phyloP scores from a whole-genome alignment of 2,329 filamentous ascomycete genomes.

The Colletotrichum sp. region DNA sequence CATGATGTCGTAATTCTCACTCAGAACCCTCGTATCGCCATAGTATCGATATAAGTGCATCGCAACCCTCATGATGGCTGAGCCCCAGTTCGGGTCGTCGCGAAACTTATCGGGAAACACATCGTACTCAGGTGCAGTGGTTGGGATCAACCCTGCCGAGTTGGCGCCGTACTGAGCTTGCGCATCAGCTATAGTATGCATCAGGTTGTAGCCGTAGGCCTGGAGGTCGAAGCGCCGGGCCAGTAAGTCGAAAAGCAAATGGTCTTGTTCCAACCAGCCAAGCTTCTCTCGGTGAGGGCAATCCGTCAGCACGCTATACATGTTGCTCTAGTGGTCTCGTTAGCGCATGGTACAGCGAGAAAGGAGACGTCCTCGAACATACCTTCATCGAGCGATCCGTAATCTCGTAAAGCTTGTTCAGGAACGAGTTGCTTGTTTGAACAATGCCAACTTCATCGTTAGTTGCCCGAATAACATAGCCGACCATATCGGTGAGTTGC shows the following conservation, averaged over 20 bases:
- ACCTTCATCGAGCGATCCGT: slow-evolving; percentile 16
- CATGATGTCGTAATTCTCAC: slow-evolving; percentile 4
- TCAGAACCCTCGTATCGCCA: not conserved
- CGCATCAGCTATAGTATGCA: slow-evolving; percentile 18
- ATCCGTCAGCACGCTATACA: slow-evolving; percentile 18
- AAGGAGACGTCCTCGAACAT: not conserved
- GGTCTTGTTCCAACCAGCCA: slow-evolving; percentile 21
- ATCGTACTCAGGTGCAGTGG: slow-evolving; percentile 17
- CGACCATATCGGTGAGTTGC: not conserved
- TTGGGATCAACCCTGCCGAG: slow-evolving; percentile 11
- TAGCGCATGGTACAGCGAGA: not conserved
- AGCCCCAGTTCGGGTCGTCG: slow-evolving; percentile 21
- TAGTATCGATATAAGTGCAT: slow-evolving; percentile 15
- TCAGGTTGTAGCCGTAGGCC: slow-evolving; percentile 10
- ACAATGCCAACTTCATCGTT: slow-evolving; percentile 6
- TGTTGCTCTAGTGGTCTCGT: not conserved
- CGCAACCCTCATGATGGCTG: slow-evolving; percentile 7
- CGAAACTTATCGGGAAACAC: slow-evolving; percentile 9
- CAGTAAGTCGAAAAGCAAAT: slow-evolving; percentile 11
- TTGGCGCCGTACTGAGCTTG: not conserved
- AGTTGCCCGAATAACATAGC: slow-evolving; percentile 2
- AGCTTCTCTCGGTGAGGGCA: slow-evolving; percentile 19
- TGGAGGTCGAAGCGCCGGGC: slow-evolving; percentile 8
- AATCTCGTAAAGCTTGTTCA: slow-evolving; percentile 12
- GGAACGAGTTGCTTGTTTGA: not conserved